A percentile compares a stretch with the other conserved stretches of the same genome.
phyloP scores from a whole-genome alignment of 805 yeast species.

The Kazachstania taianensis region DNA sequence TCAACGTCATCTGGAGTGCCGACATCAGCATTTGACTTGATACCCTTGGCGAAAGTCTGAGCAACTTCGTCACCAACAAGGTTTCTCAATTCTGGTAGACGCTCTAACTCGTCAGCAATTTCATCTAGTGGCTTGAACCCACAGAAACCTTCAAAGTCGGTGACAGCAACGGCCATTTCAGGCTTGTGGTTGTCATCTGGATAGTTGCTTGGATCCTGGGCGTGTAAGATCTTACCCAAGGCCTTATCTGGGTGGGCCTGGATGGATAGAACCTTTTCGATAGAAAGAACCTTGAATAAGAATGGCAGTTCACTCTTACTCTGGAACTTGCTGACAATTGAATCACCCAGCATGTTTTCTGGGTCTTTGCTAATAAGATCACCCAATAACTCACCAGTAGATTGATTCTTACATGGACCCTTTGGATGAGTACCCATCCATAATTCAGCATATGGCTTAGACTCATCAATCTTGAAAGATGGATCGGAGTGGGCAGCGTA shows the following conservation, averaged over 20 bases:
- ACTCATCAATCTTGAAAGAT: conserved; percentile 49
- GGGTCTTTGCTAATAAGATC: conserved; percentile 58
- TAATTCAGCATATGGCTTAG: conserved; percentile 87
- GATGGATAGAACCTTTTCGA: conserved; percentile 83
- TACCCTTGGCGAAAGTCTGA: conserved; percentile 41
- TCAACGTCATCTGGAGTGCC: conserved; percentile 43
- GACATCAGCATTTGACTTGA: conserved; percentile 34
- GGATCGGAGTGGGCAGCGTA: conserved; percentile 69
- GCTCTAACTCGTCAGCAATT: conserved; percentile 55
- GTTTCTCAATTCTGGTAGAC: conserved; percentile 65
- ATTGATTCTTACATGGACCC: conserved; percentile 62
- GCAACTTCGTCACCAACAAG: conserved; percentile 58
- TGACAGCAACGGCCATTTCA: conserved; percentile 98
- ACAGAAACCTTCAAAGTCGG: conserved; percentile 94
- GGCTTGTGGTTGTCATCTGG: conserved; percentile 99
- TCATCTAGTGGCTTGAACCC: conserved; percentile 89
- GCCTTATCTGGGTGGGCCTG: conserved; percentile 97
- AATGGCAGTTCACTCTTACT: conserved; percentile 71
- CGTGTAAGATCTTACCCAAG: conserved; percentile 66
- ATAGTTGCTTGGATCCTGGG: conserved; percentile 80
- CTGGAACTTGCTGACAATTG: conserved; percentile 56
- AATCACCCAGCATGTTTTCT: conserved; percentile 44
- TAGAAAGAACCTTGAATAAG: conserved; percentile 86
- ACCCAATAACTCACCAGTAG: conserved; percentile 49
- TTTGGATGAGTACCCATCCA: conserved; percentile 99